Percentiles rank a stretch among this genome's conserved stretches.
Evolutionary conservation across 352 stramenopile genomes (phyloP).

Genomic region (Globisporangium paddicum): DNA sequence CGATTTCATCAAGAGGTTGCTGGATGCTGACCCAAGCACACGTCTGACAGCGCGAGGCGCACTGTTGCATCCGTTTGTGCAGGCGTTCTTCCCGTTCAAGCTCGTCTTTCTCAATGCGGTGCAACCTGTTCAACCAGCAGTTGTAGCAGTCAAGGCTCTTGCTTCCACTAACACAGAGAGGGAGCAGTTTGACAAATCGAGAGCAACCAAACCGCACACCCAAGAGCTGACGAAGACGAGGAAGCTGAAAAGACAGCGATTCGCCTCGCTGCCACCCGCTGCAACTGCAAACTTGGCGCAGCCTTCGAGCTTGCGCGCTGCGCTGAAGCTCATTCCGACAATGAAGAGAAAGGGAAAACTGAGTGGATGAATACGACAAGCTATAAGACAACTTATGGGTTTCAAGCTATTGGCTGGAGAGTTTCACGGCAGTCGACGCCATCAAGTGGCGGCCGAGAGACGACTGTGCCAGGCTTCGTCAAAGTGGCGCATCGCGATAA

Average conservation of each 20-base stretch:
- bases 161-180: no score
- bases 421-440: background rate
- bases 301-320: conserved; percentile 6
- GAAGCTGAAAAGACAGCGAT: conserved; percentile 7
- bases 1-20: conserved; percentile 45
- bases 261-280: background rate
- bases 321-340: conserved; percentile 15
- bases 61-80: conserved; percentile 67
- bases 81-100: conserved; percentile 60
- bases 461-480: conserved; percentile 43
- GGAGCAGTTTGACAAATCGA: no score
- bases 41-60: conserved; percentile 42
- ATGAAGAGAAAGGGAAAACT: background rate
- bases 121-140: background rate
- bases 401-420: no score
- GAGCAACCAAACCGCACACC: background rate
- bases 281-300: background rate
- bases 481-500: conserved; percentile 39
- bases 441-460: background rate
- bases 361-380: conserved; percentile 8
- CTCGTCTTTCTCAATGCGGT: conserved; percentile 34
- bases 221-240: background rate
- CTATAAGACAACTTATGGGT: background rate
- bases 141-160: background rate
- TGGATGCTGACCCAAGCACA: conserved; percentile 43